A percentile compares a stretch with the other conserved stretches of the same genome.
Evolutionary conservation across 1,284 basidiomycete genomes (phyloP).

Genomic region (Rhodotorula sp.): DNA sequence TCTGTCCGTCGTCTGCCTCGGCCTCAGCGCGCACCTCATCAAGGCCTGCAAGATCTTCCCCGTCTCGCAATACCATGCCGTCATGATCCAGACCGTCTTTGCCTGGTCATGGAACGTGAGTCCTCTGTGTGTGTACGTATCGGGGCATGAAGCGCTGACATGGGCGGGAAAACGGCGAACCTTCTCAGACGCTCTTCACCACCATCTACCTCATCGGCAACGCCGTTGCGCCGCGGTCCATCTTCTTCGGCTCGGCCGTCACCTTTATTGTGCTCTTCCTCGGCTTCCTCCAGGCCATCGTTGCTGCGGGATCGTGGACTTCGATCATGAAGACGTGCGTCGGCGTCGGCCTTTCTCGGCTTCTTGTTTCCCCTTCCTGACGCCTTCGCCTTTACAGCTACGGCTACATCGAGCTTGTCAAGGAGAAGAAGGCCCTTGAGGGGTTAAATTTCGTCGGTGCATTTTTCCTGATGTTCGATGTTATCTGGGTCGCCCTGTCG

Average conservation of each 20-base stretch:
- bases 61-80: neutral
- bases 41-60: conserved; percentile 1
- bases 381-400: neutral
- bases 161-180: neutral
- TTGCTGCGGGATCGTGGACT: conserved; percentile 7
- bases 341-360: neutral
- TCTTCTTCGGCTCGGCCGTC: conserved; percentile 18
- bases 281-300: conserved; percentile 23
- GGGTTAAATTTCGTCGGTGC: neutral
- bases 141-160: neutral
- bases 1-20: conserved; percentile 10
- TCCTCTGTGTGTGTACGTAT: neutral
- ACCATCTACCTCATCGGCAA: conserved; percentile 21
- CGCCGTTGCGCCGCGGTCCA: neutral
- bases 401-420: conserved; percentile 1
- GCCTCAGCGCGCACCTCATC: conserved; percentile 17
- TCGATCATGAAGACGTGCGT: conserved; percentile 5
- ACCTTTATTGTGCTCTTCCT: conserved; percentile 25
- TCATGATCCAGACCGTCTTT: conserved; percentile 20
- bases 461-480: conserved; percentile 2
- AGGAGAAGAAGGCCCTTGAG: neutral
- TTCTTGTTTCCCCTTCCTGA: neutral
- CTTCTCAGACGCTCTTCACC: neutral
- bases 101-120: conserved; percentile 10
- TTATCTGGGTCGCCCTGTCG: neutral